Percentiles rank a stretch among this genome's conserved stretches.
phyloP scores from a whole-genome alignment of 2,329 filamentous ascomycete genomes.

The Monilinia laxa region DNA sequence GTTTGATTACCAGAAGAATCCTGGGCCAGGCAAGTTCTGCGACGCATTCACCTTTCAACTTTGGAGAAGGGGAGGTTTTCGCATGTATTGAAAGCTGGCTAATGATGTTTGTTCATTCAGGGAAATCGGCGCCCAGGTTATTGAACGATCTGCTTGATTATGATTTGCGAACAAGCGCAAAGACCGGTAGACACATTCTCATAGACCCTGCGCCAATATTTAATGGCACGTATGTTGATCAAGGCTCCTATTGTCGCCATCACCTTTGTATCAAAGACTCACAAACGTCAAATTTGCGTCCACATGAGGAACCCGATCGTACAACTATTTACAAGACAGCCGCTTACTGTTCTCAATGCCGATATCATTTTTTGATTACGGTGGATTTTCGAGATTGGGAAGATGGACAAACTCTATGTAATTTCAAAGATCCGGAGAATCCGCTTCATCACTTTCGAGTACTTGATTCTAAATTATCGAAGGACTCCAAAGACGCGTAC shows the following conservation, averaged over 20 bases:
- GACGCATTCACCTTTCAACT: not conserved
- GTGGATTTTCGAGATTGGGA: conserved; percentile 51
- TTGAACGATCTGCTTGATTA: conserved; percentile 48
- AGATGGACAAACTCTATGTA: conserved; percentile 35
- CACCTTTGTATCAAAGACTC: conserved; percentile 55
- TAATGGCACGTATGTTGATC: conserved; percentile 33
- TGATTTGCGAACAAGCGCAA: conserved; percentile 41
- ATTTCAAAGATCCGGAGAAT: conserved; percentile 45
- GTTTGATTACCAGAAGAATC: conserved; percentile 14
- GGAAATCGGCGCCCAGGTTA: conserved; percentile 52
- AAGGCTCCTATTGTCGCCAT: conserved; percentile 55
- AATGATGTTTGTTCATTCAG: conserved; percentile 37
- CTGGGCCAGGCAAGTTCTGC: conserved; percentile 23
- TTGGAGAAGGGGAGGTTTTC: not conserved
- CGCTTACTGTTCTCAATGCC: conserved; percentile 60
- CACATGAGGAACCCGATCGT: conserved; percentile 43
- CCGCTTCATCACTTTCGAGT: conserved; percentile 62
- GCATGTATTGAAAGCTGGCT: conserved; percentile 2
- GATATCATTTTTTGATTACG: conserved; percentile 59
- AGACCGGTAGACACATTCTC: conserved; percentile 50
- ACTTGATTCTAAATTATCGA: conserved; percentile 43
- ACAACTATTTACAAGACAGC: conserved; percentile 55
- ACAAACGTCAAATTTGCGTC: conserved; percentile 50
- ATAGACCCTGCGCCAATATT: conserved; percentile 57
- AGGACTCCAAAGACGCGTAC: conserved; percentile 39